phyloP scores from a whole-genome alignment of 2,329 filamentous ascomycete genomes.

The Sporothrix curviconia region DNA sequence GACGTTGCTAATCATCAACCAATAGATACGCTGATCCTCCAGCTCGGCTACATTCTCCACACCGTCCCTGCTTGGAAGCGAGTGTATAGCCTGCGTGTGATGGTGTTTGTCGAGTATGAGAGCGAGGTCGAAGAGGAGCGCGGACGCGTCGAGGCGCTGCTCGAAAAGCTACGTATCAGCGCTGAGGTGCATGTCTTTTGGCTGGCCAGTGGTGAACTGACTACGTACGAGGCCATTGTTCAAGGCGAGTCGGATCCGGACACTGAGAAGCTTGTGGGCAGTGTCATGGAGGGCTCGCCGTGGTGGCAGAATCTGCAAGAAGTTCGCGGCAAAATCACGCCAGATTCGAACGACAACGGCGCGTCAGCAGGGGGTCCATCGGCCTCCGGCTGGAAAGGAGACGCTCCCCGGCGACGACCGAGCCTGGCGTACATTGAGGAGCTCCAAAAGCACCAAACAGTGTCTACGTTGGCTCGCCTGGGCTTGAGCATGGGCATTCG shows the following conservation, averaged over 20 bases:
- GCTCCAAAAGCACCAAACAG: conserved; percentile 54
- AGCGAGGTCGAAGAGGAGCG: conserved; percentile 74
- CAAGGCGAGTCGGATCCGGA: conserved; percentile 59
- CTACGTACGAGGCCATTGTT: conserved; percentile 70
- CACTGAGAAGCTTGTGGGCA: conserved; percentile 54
- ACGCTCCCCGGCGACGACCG: conserved; percentile 28
- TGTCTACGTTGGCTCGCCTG: conserved; percentile 45
- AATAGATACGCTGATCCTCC: conserved; percentile 75
- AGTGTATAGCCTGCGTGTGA: conserved; percentile 64
- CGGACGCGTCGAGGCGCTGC: conserved; percentile 61
- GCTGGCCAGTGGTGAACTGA: conserved; percentile 65
- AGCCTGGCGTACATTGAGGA: conserved; percentile 55
- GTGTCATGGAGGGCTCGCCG: conserved; percentile 60
- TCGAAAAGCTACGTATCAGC: conserved; percentile 76
- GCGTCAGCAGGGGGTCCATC: background rate
- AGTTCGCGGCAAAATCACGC: conserved; percentile 34
- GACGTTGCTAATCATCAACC: too few relatives aligned
- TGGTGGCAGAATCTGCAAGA: conserved; percentile 77
- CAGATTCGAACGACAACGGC: background rate
- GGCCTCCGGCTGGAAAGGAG: background rate
- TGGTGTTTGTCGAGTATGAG: conserved; percentile 87
- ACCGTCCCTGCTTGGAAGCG: conserved; percentile 77
- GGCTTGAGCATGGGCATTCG: conserved; percentile 67
- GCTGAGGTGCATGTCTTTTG: conserved; percentile 76
- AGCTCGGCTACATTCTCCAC: conserved; percentile 76